Evolutionary conservation across 805 yeast genomes (phyloP).

Genomic region (Zygosaccharomyces gambellarensis): DNA sequence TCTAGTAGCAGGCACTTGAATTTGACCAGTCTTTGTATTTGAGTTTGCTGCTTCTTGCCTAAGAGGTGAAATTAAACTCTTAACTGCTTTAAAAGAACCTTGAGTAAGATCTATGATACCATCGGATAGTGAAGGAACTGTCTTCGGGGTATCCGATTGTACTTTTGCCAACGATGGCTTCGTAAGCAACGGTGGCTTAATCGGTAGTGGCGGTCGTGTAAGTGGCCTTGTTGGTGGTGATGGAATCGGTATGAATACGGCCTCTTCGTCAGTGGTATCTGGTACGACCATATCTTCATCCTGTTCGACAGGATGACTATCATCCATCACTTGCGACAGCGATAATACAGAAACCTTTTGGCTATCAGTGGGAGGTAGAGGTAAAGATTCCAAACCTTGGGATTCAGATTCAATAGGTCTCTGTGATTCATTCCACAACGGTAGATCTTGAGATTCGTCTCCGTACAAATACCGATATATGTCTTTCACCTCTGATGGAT

Average conservation of each 20-base stretch:
- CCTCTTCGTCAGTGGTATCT: constrained; percentile 14
- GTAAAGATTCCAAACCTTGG: neutral
- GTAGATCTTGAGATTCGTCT: constrained; percentile 2
- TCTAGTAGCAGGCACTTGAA: constrained; percentile 35
- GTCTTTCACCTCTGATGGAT: constrained; percentile 19
- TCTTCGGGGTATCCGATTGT: constrained; percentile 8
- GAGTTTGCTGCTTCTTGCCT: constrained; percentile 11
- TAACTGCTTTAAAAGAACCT: constrained; percentile 29
- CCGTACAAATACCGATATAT: constrained; percentile 29
- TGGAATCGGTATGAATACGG: constrained; percentile 11
- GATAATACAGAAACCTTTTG: constrained; percentile 18
- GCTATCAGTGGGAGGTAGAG: constrained; percentile 2
- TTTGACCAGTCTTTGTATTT: neutral
- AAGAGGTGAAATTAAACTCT: constrained; percentile 28
- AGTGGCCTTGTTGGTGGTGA: neutral
- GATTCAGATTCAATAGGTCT: constrained; percentile 10
- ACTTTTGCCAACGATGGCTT: neutral
- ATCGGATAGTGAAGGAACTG: constrained; percentile 3
- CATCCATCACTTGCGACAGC: constrained; percentile 30
- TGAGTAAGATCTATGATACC: constrained; percentile 28
- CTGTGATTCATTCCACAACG: constrained; percentile 26
- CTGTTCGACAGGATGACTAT: constrained; percentile 4
- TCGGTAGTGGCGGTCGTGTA: neutral
- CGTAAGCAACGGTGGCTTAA: neutral
- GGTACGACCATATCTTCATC: constrained; percentile 11